Evolutionary conservation across 768 basidiomycete genomes (phyloP), one percentile per base, ranked within the genome.

Genomic region (Boletus huronensis): DNA sequence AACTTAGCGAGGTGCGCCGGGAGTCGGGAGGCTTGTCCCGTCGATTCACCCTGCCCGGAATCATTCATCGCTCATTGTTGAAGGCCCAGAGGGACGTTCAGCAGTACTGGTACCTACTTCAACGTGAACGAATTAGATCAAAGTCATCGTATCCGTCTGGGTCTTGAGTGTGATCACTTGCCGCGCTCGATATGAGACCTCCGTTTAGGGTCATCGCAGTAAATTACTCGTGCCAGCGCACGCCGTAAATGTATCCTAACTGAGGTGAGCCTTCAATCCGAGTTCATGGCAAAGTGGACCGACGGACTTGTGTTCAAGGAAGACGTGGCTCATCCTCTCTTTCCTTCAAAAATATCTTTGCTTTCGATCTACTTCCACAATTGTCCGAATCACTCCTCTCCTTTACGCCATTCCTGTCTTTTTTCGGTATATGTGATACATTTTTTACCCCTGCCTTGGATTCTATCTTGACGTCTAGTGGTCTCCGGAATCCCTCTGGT

Each of bases 361-460:
- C 31, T 29, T 42, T 40, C 32, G 17, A 7, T 9, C 17, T 14
- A 3, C 31, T 6, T 31, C 8, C 23, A 50, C 28, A 40, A 69
- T 67, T 67, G 65, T 69, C 46, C 58, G 57, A 56, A 58, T 61
- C 32, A 2, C 55, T 11, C 36, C 67, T 6, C 48, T 67, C 58
- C 48, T 67, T 57, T 23, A 43, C 2, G 46, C 45, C 19, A 19
- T 58, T 45, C 21, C 54, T 47, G 35, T 52, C 46, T 23, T 56
- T 56, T 50, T 54, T 34, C 58, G 48, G 11, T 38, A 66, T 68
- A 52, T 8, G 47, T 55, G 14, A 19, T 23, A 9, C 6, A 36
- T n/a, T n/a, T 21, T 40, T 31, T 17, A 29, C 42, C 3, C n/a
- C 3, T 36, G 4, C 14, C 14, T 31, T 50, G 19, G 9, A 13